These are phyloP conservation scores for Chaetomium tenue DNA, from an alignment of 495 filamentous ascomycete species.

Conservation along the genomic window DNA sequence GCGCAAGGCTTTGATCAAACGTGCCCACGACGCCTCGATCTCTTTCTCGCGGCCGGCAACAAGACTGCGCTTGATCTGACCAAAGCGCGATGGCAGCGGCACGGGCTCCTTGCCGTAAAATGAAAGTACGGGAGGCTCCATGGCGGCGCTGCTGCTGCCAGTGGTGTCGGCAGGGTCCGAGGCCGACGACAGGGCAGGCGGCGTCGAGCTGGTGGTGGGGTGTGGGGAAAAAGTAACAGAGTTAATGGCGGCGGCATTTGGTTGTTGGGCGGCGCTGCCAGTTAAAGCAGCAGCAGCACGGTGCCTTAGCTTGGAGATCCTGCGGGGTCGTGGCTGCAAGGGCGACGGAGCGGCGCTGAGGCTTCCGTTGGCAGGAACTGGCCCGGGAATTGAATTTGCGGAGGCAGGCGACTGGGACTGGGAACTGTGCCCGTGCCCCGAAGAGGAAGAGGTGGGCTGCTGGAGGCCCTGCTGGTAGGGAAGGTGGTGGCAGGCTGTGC, in stretches of 20 bases:
- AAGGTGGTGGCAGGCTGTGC: constrained; percentile 32
- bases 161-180: constrained; percentile 4
- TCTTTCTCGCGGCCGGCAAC: constrained; percentile 64
- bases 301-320: constrained; percentile 40
- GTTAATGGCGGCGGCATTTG: constrained; percentile 17
- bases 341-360: constrained; percentile 32
- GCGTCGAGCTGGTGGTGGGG: neutral
- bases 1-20: constrained; percentile 60
- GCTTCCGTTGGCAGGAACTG: constrained; percentile 27
- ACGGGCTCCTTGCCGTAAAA: constrained; percentile 69
- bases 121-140: constrained; percentile 75
- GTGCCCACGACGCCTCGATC: constrained; percentile 67
- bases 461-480: constrained; percentile 15
- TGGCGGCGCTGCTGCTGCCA: constrained; percentile 31
- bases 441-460: constrained; percentile 9
- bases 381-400: constrained; percentile 19
- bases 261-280: constrained; percentile 25
- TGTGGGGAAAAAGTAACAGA: constrained; percentile 7
- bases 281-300: constrained; percentile 34
- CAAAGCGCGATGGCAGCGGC: constrained; percentile 77
- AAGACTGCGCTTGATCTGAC: constrained; percentile 65
- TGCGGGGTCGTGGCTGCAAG: constrained; percentile 36
- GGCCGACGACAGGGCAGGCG: constrained; percentile 9
- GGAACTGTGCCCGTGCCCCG: too few relatives aligned
- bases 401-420: constrained; percentile 9